Evolutionary conservation across 2,329 filamentous ascomycete genomes (phyloP), one percentile per base, ranked within the genome.

Genomic region (Sporothrix pseudoabietina): DNA sequence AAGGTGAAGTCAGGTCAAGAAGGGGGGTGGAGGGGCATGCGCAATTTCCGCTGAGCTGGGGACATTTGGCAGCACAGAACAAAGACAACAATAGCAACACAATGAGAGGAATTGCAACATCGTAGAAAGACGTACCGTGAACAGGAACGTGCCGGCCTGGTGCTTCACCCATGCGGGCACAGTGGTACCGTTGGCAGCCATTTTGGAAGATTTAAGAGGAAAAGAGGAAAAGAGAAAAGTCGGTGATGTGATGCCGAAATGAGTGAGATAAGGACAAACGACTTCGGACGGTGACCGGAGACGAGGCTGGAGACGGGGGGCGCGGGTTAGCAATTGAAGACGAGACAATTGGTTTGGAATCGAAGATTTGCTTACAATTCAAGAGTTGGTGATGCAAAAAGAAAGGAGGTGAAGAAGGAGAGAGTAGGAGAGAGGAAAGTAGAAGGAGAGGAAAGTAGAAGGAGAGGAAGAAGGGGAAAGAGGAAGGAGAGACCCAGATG

Each of bases 141-240:
- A 95, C 78, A 95, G 89, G 87, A 95, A 95, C 79, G 89, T 92
- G 77, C 90, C 91, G 81, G 87, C 82, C 78, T 89, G 88, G 82
- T 87, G 84, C 82, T 86, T 85, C 79, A 81, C 82, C 81, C 82
- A 82, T 72, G 77, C 75, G 76, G 79, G 75, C 70, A 78, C 78
- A 47, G 22, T 79, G 75, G 79, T 77, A 74, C 80, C 80, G 76
- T 80, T 82, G 75, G 80, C 77, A 79, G 79, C 81, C 83, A 80
- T 83, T 80, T 80, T 47, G 71, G 59, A 41, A 32, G 68, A 39
- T 26, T 79, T 22, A 35, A 41, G 57, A 59, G 41, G n/a, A 6
- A 52, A 9, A 12, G 44, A 22, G 4, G 41, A 26, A 26, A 26
- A 26, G 26, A 30, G 35, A 12, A 54, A 69, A 55, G 35, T 26